Evolutionary conservation across 2,329 filamentous ascomycete species (phyloP), one percentile per base, ranked within the genome.

Genomic region (Ceratocystis colombiana): DNA sequence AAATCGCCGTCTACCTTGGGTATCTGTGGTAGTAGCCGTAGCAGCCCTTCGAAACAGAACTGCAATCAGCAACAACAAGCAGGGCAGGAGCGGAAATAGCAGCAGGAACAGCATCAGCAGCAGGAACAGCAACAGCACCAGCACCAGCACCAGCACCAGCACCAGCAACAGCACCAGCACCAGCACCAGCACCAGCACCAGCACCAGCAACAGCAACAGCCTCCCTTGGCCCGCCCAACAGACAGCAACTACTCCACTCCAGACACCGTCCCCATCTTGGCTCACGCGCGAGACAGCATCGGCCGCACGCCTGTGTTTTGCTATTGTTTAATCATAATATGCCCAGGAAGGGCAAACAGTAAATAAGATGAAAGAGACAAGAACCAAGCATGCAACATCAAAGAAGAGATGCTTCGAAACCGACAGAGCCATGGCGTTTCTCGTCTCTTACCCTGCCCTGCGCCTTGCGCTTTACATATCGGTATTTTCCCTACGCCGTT

Each of bases 381-480:
- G 5, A 15, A 30, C 25, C 20, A 30, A 41, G 37, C 30, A 55
- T 55, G 50, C 50, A 55, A 25, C 28, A 5, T 25, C 50, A 15
- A 30, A 55, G 50, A 55, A 55, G 25, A 22, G 22, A 55, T 55
- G 50, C 50, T 55, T 25, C 15, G 50, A 55, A 55, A 55, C 22
- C 25, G 4, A 6, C 2, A 55, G 50, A 25, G 22, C 50, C 22
- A 30, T 12, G 8, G 50, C 17, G 50, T 55, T 22, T 55, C 50
- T 28, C 12, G 20, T 55, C 50, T 55, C 50, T 12, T 55, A 5
- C 25, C 5, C 25, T 22, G 3, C 50, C 5, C 22, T 10, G 20
- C 15, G 12, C 37, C 37, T 37, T 37, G 33, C 33, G 3, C 33
- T 37, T 37, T 3, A 37, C 8, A 37, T 12, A 4, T 3, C 8